Base-by-base conservation (phyloP, 1,284 basidiomycete species). In the Apiotrichum gamsii region DNA sequence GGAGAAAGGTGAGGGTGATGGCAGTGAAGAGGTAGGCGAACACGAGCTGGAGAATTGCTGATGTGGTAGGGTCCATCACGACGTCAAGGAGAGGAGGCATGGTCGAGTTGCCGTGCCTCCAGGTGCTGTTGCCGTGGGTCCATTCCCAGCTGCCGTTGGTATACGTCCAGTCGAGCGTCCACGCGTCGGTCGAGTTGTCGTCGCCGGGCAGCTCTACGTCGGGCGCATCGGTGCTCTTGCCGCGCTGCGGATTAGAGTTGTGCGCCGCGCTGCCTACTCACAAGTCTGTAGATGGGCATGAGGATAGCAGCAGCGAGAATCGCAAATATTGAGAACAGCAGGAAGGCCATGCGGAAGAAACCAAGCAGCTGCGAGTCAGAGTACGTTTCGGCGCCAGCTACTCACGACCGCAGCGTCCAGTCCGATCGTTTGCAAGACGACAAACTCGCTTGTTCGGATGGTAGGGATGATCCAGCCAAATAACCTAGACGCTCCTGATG, bases 401-500 rank as follows among this genome's bases (percentile, higher is more conserved):
- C 78, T 54, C 57, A 83, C 89, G 59, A 97, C 90, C 5, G 90
- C 90, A 32, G 91, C 94, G 72, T 98, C 94, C 39, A 98, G 74
- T 0, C 94, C 94, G 11, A 97, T 93, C 33, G 94, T 93, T 67
- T 97, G 93, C 0, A 97, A 77, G n/a, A 97, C 84, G 3, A 88
- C 87, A 60, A 87, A 90, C 65, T 97, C 94, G 35, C 88, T 90
- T 0, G 87, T 90, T 47, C 80, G 77, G 46, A 96, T 78, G 0
- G 93, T 97, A 1, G 94, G 94, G 55, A 90, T 69, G 55, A 97
- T 87, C 94, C 94, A 98, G 18, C 89, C 89, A 72, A 96, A 90
- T 72, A 94, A 87, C 0, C 62, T 40, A 13, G 38, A 34, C 15
- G 43, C 45, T 1, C 54, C 53, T 0, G 53, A 52, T 1, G 51